These are phyloP conservation scores for Catenaria anguillulae DNA, from an alignment of 371 early-diverging fungal species.

Conservation along the genomic window DNA sequence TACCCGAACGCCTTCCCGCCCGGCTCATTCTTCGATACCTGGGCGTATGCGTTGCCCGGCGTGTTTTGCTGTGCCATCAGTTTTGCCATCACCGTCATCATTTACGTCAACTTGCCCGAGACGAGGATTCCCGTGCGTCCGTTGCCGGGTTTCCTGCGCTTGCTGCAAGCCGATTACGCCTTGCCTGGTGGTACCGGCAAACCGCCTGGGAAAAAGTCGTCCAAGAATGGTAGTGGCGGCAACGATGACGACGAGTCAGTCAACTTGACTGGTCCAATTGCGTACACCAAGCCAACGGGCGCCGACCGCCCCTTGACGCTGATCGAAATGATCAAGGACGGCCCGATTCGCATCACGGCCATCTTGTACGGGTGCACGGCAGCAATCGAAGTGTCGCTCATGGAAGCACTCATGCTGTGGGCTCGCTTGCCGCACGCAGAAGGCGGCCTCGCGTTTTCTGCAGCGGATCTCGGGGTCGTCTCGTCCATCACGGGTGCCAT, in stretches of 20 bases:
- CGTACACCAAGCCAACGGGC: background rate
- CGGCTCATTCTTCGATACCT: conserved; percentile 15
- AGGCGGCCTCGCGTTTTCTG: conserved; percentile 13
- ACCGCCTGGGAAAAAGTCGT: too few relatives aligned
- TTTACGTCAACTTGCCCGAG: background rate
- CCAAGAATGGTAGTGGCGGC: background rate
- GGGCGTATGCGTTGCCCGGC: conserved; percentile 16
- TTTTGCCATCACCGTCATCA: background rate
- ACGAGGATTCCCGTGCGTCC: background rate
- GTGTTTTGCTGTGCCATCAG: conserved; percentile 6
- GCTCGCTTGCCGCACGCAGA: conserved; percentile 7
- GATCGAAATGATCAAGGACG: background rate
- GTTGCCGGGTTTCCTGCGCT: background rate
- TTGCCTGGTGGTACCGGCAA: too few relatives aligned
- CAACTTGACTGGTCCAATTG: too few relatives aligned
- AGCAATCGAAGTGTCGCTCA: background rate
- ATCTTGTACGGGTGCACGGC: background rate
- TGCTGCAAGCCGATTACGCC: too few relatives aligned
- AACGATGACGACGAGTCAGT: background rate
- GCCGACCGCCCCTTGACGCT: background rate
- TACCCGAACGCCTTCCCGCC: conserved; percentile 15
- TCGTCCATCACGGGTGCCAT: conserved; percentile 13
- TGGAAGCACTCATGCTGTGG: conserved; percentile 7
- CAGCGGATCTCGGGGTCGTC: conserved; percentile 12
- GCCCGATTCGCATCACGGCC: background rate